Base-by-base conservation (phyloP, 306 rosid species). In the Cyamopsis tetragonoloba region DNA sequence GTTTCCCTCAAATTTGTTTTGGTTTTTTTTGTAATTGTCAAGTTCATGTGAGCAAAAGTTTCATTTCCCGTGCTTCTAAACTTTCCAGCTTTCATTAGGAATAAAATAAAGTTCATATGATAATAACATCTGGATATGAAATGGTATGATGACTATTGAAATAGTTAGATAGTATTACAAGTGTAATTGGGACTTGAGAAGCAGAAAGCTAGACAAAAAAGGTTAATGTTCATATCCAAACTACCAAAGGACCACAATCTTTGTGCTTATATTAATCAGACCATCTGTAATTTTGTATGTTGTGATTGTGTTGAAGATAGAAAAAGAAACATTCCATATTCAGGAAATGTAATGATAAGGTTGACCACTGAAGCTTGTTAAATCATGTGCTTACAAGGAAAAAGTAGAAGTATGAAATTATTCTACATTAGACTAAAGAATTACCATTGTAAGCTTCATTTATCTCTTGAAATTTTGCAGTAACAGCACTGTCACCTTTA, bases 401-500 rank as follows among this genome's bases (percentile, higher is more conserved):
- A 62, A 47, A 31, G 32, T 32, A 38, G 19, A 34, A 8, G 28
- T 2, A 43, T 31, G 31, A 8, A 7, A 3, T 35, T 3, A 3
- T 19, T 24, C 30, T 20, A 28, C 31, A 42, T 23, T 38, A 22
- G 59, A 60, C 22, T 22, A 18, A 58, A 63, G 47, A 62, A 46
- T 73, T 82, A 88, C 95, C 95, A 79, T 34, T 75, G 76, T 88
- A 88, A 55, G 95, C 95, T 75, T 88, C 85, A 24, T 81, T 85
- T 35, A 88, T 85, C 85, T 85, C 88, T 77, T 88, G 95, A 77
- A 88, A 88, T 76, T 85, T 88, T 65, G 83, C 76, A 27, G 95
- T 85, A 74, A 62, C 84, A 28, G 64, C 69, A 66, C 26, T 35
- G 46, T 83, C 88, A 81, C 80, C 88, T 22, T 71, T 76, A 60